Conservation (phyloP, 1,139 yeast species). For the Candida buenavistaensis region DNA sequence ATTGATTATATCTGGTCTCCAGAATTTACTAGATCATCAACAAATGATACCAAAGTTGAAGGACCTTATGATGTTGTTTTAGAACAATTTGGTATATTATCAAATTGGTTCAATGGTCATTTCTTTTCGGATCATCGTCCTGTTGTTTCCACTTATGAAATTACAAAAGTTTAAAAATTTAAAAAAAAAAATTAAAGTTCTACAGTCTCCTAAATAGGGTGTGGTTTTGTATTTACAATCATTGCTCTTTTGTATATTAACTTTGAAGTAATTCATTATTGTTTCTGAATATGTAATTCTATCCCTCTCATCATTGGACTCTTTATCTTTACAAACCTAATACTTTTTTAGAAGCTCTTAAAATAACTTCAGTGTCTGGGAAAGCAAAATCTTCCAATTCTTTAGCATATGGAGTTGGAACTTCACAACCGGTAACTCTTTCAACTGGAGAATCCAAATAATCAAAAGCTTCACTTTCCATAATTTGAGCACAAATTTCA, state of each 20-base stretch:
- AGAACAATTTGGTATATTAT: slow-evolving; percentile 41
- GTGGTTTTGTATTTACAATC: too few species aligned
- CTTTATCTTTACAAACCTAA: slow-evolving; percentile 54
- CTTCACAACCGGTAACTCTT: slow-evolving; percentile 99
- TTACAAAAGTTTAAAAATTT: slow-evolving; percentile 4
- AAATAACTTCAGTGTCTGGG: slow-evolving; percentile 92
- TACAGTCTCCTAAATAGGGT: not conserved
- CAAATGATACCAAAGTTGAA: slow-evolving; percentile 11
- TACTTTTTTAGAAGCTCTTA: slow-evolving; percentile 89
- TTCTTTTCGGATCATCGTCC: slow-evolving; percentile 27
- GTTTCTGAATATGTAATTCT: not conserved
- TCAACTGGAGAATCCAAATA: slow-evolving; percentile 98
- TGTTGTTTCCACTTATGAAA: slow-evolving; percentile 19
- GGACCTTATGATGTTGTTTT: slow-evolving; percentile 17
- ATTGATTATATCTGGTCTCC: slow-evolving; percentile 54
- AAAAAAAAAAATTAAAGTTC: not conserved
- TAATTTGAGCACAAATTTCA: slow-evolving; percentile 94
- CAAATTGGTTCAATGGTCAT: slow-evolving; percentile 38
- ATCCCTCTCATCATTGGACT: not conserved
- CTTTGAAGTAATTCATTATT: too few species aligned
- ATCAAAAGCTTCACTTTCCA: slow-evolving; percentile 98
- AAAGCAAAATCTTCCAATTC: slow-evolving; percentile 97
- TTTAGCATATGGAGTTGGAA: slow-evolving; percentile 97
- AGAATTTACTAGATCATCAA: slow-evolving; percentile 15
- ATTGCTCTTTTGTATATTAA: too few species aligned